Conservation (phyloP, 768 basidiomycete genomes). For the Lepiota venenata region DNA sequence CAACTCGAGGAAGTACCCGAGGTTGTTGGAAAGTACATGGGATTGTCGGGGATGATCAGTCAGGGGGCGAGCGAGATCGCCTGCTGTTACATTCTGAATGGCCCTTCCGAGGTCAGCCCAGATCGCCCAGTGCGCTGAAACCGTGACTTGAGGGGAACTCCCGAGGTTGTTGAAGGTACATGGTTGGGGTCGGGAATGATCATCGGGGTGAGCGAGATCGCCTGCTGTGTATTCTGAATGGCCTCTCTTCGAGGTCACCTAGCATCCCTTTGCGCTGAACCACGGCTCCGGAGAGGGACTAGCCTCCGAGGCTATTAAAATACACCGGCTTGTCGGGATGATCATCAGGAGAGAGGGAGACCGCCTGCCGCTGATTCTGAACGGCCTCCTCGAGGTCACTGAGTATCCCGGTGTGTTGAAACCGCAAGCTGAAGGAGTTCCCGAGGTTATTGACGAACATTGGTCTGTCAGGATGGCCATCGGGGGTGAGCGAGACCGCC, state of each 20-base stretch:
- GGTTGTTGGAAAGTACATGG: too few relatives aligned
- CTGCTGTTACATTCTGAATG: not conserved
- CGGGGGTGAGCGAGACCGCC: not conserved
- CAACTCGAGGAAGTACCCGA: too few relatives aligned
- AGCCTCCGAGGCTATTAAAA: too few relatives aligned
- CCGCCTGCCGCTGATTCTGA: not conserved
- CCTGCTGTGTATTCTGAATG: not conserved
- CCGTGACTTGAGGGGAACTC: not conserved
- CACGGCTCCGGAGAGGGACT: too few relatives aligned
- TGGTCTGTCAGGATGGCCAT: too few relatives aligned
- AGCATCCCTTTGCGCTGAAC: too few relatives aligned
- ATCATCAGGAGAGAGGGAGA: not conserved
- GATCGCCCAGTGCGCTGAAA: not conserved
- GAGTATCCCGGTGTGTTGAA: not conserved
- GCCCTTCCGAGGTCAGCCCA: not conserved
- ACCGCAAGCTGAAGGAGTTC: too few relatives aligned
- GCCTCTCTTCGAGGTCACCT: not conserved
- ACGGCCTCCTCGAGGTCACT: too few relatives aligned
- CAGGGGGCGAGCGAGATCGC: not conserved
- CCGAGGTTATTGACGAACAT: not conserved
- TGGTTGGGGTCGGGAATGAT: too few relatives aligned
- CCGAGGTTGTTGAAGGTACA: not conserved
- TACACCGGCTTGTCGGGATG: not conserved
- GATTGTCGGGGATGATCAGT: not conserved
- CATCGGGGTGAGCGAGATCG: too few relatives aligned